Conservation (phyloP, 208 protist genomes). For the Trypanosoma conorhini region DNA sequence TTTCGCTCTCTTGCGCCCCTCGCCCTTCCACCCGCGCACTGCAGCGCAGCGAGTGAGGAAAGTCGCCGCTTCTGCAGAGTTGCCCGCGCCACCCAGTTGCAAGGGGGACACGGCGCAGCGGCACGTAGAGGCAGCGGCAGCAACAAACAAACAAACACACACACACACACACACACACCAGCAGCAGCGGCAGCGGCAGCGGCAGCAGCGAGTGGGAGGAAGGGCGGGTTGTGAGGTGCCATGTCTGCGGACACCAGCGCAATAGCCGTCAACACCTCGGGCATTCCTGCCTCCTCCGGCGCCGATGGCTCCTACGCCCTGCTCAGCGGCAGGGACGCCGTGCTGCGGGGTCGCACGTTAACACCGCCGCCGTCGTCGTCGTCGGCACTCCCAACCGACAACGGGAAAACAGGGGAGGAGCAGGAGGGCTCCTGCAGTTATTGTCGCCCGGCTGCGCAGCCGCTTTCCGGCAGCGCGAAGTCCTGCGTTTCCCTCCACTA, state of each 20-base stretch:
- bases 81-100: slow-evolving; percentile 13
- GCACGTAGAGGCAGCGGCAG: slow-evolving; percentile 19
- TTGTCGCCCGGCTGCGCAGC: background rate
- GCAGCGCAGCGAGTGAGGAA: background rate
- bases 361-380: slow-evolving; percentile 20
- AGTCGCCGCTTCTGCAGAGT: background rate
- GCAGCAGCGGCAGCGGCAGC: background rate
- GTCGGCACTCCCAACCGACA: background rate
- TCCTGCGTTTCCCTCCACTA: background rate
- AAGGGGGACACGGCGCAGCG: background rate
- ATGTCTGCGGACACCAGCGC: slow-evolving; percentile 28
- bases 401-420: background rate
- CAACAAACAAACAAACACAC: slow-evolving; percentile 5
- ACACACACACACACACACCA: no score
- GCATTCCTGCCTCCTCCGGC: slow-evolving; percentile 1
- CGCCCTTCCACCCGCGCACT: slow-evolving; percentile 5
- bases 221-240: background rate
- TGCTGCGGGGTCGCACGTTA: slow-evolving; percentile 6
- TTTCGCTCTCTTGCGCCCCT: slow-evolving; percentile 4
- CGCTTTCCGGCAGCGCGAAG: background rate
- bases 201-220: background rate
- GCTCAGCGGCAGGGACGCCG: slow-evolving; percentile 1
- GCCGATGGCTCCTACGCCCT: slow-evolving; percentile 11
- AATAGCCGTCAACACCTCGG: slow-evolving; percentile 1
- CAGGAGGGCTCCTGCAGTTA: background rate